Base-by-base conservation (phyloP, 768 basidiomycete genomes). In the Astraeus odoratus region DNA sequence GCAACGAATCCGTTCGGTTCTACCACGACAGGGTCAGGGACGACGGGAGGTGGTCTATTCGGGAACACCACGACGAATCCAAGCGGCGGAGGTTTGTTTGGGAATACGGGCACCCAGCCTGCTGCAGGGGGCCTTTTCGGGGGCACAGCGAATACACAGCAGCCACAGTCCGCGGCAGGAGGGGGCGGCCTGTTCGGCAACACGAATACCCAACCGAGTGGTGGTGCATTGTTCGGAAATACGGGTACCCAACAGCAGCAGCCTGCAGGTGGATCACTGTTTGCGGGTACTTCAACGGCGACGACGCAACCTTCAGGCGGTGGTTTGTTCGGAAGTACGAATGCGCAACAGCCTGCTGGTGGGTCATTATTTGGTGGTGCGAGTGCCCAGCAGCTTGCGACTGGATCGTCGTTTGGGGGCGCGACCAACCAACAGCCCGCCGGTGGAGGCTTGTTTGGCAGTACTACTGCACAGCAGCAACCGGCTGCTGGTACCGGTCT, bases 331-430 rank as follows among this genome's bases (percentile, higher is more conserved):
- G 50, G 59, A 23, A 44, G 34, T 25, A 48, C 52, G 8, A 51
- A 52, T 51, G 41, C 45, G n/a, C 44, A 45, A 37, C 57, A 51
- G 46, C 57, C 56, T 22, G 49, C 56, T 29, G 53, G 45, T n/a
- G 51, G 54, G 7, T 36, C 50, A 51, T 39, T 68, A 18, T 65
- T 65, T 39, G 53, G 53, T 15, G 45, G 35, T 41, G 41, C 54
- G 31, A 46, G 40, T 34, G 34, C 48, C 16, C 52, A 36, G 23
- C 59, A 51, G 39, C 24, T 50, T 16, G 39, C 47, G 3, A 49
- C 57, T 18, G 41, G 53, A 19, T 42, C 51, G 8, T 35, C 55
- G 31, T 58, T 57, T 39, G 55, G 54, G 18, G 47, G 47, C 35
- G 43, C 50, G n/a, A 10, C 47, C 5, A 35, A 44, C 15, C 35